Base-by-base conservation (phyloP, 768 basidiomycete genomes). In the Hygrophoropsis aurantiaca region DNA sequence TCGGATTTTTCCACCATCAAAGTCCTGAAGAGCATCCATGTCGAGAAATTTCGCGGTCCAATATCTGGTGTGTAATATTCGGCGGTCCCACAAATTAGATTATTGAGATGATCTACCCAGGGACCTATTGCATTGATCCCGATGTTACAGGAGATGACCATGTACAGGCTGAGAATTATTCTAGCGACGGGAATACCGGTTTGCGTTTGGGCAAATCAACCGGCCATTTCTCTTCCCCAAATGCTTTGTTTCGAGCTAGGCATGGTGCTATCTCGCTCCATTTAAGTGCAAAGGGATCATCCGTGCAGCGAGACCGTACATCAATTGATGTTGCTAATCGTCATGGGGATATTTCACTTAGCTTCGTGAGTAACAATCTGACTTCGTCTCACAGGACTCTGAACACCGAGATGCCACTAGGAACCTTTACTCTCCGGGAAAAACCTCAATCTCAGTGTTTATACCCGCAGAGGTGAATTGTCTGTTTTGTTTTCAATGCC, bases 81-180 rank as follows among this genome's bases (percentile, higher is more conserved):
- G 16, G 15, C 30, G 19, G 18, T 26, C 11, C 33, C 27, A 30
- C 13, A 30, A 30, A 30, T 30, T 13, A 30, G 27, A 30, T 30
- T 30, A n/a, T n/a, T n/a, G n/a, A n/a, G n/a, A n/a, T n/a, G n/a
- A 16, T 15, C 20, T 3, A 30, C 24, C 26, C 40, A 77, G 75
- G 75, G 11, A 70, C 68, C 10, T 77, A 69, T 49, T 67, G 65
- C 47, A 64, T 78, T 18, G 70, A 73, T 47, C 72, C 78, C 23
- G 54, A 54, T 18, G 53, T 58, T 18, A 64, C 69, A 34, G 58
- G 63, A 20, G 53, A 63, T 15, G 61, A 66, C 13, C 41, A 49
- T 26, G 20, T 20, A 9, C 18, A 10, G 19, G n/a, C 24, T 3
- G 18, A 33, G 32, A 27, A 42, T 20, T 20, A 41, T 35, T 19